Base-by-base conservation (phyloP, 1,284 basidiomycete species). In the Pholiota adiposa region DNA sequence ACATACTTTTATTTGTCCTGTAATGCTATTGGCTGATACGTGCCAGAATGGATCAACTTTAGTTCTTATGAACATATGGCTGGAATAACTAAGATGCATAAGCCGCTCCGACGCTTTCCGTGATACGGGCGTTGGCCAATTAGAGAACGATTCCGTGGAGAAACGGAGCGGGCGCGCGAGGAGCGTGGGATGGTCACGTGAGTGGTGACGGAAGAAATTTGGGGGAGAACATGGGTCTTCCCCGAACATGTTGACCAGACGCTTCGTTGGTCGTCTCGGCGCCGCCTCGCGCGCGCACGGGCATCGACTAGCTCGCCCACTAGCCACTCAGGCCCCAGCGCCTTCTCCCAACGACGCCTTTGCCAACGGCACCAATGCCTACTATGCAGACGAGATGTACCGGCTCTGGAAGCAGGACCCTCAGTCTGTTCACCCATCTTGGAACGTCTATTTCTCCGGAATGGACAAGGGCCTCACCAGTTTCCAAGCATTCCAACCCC, bases 301-400 rank as follows among this genome's bases (percentile, higher is more conserved):
- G 48, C 58, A 56, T 25, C 51, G 41, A 27, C 25, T 51, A 12
- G 19, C 41, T 16, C 59, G 64, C 23, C 23, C 43, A 27, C 61
- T 66, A 21, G 63, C 66, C 3, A 58, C 68, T 7, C 59, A 65
- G n/a, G 60, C 69, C 9, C 59, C 62, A 25, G 64, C 63, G 12
- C 89, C 89, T 2, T 91, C 89, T 1, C 75, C 88, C 19, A 90
- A 90, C 65, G 90, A 92, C 72, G 80, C 85, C 18, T 96, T 97
- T 72, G 94, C 94, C 21, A 96, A 92, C 65, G 94, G 94, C 55
- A 94, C 90, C 49, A 97, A 97, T 78, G 83, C 93, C 41, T 96
- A 97, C 81, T 98, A 99, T 74, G 92, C 91, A 48, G 96, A 98
- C 72, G 94, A 97, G 79, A 96, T 97, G 95, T 96, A 96, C 79